These are phyloP conservation scores for Penicillium turbatum DNA, from an alignment of 495 filamentous ascomycete genomes.

Conservation along the genomic window DNA sequence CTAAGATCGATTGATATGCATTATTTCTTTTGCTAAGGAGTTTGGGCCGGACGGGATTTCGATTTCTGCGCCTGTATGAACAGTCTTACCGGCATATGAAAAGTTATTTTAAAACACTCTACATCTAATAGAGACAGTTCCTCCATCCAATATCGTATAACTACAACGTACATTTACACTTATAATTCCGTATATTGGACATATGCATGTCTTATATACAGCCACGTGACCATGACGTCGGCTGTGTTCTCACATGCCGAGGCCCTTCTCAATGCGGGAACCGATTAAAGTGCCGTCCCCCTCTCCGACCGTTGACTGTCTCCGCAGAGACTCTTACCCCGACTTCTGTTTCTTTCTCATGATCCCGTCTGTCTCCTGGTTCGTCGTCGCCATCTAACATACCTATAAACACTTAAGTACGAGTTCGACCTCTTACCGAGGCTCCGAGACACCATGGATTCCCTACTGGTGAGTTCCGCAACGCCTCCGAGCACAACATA, in stretches of 20 bases:
- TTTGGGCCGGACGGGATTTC: slow-evolving; percentile 30
- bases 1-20: slow-evolving; percentile 29
- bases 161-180: not conserved
- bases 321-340: slow-evolving; percentile 5
- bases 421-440: slow-evolving; percentile 31
- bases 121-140: slow-evolving; percentile 11
- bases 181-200: not conserved
- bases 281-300: slow-evolving; percentile 33
- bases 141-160: not conserved
- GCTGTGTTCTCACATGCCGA: slow-evolving; percentile 43
- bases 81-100: slow-evolving; percentile 26
- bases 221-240: slow-evolving; percentile 45
- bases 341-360: slow-evolving; percentile 10
- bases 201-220: not conserved
- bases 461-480: slow-evolving; percentile 31
- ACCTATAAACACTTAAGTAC: slow-evolving; percentile 14
- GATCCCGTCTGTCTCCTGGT: slow-evolving; percentile 1
- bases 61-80: slow-evolving; percentile 21
- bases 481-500: slow-evolving; percentile 8
- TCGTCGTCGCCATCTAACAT: slow-evolving; percentile 11
- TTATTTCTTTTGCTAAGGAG: slow-evolving; percentile 29
- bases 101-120: slow-evolving; percentile 21
- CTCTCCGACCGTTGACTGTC: not conserved
- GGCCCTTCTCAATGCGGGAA: slow-evolving; percentile 29
- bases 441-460: slow-evolving; percentile 38